Evolutionary conservation across 768 basidiomycete species (phyloP).

Genomic region (Leucocoprinus sp.): DNA sequence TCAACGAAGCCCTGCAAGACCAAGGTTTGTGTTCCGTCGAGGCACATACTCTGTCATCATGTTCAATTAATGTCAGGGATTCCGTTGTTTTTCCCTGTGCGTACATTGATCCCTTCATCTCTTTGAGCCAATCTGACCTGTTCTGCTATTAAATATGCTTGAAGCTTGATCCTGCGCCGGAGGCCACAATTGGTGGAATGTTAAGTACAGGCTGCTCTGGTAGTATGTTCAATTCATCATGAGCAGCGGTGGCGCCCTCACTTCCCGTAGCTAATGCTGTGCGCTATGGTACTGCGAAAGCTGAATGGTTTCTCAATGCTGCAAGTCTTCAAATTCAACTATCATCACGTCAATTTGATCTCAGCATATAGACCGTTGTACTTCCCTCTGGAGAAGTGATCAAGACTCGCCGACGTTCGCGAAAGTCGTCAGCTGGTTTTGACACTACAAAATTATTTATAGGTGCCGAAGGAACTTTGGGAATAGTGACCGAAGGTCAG

Average conservation of each 20-base stretch:
- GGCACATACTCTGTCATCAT: not conserved
- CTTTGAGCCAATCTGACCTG: not conserved
- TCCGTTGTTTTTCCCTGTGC: constrained; percentile 77
- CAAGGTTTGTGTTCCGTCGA: constrained; percentile 33
- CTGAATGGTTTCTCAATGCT: constrained; percentile 84
- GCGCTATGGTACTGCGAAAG: constrained; percentile 82
- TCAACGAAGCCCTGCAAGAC: constrained; percentile 59
- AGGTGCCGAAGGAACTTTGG: constrained; percentile 73
- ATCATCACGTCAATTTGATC: not conserved
- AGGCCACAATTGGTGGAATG: constrained; percentile 83
- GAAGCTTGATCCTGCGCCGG: constrained; percentile 70
- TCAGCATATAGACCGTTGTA: constrained; percentile 84
- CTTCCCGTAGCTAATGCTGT: constrained; percentile 58
- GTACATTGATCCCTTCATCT: constrained; percentile 15
- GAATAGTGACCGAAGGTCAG: constrained; percentile 80
- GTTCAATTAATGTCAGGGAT: constrained; percentile 36
- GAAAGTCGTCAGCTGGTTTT: constrained; percentile 85
- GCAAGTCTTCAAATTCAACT: constrained; percentile 28
- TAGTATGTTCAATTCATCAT: constrained; percentile 33
- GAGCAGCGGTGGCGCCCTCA: not conserved
- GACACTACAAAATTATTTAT: constrained; percentile 83
- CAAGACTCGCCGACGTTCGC: constrained; percentile 69
- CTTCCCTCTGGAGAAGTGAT: constrained; percentile 86
- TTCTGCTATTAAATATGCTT: not conserved
- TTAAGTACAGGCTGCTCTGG: constrained; percentile 82